Base-by-base conservation (phyloP, 1,284 basidiomycete genomes). In the Ustilago hordei region DNA sequence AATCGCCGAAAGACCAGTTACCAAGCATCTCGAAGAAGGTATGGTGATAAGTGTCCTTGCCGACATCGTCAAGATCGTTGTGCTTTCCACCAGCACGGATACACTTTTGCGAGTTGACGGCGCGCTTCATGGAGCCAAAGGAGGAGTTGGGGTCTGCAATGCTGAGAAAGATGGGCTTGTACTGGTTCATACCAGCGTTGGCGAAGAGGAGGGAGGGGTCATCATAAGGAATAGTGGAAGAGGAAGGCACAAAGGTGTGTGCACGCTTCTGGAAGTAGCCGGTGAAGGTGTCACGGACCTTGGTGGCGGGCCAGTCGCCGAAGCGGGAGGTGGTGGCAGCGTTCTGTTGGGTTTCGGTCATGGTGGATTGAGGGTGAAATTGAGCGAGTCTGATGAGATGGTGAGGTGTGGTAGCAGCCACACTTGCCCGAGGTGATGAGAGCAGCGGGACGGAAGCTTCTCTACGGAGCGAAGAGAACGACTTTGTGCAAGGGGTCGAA, bases 21-120 rank as follows among this genome's bases (percentile, higher is more conserved):
- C 96, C 96, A 75, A 99, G 88, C 96, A 99, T 99, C 88, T 99
- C 96, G 85, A 99, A 99, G 89, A 99, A 99, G 3, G 97, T 99
- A 87, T 98, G 89, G 84, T 90, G 94, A 86, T 95, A 95, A 2
- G 93, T 94, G 86, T 99, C 96, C 87, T 96, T 97, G 55, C 96
- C 96, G 65, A 99, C 96, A 87, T 99, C 96, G 86, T 99, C 97
- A 62, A 99, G 89, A 87, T 99, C 95, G 82, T 99, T 99, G 88
- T 99, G 96, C 87, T 99, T 99, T 83, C 96, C 96, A 63, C 96
- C 96, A 6, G 96, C 96, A 74, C 96, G 91, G 79, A 99, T 99
- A 87, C 97, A 99, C 87, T 95, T 99, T 87, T 99, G 96, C 63
- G 91, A 93, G 88, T 99, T 99, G 87, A 93, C 95, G 2, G 95